Evolutionary conservation across 176 grass and related monocot genomes (phyloP), one percentile per base, ranked within the genome.

Genomic region (Ananas comosus): DNA sequence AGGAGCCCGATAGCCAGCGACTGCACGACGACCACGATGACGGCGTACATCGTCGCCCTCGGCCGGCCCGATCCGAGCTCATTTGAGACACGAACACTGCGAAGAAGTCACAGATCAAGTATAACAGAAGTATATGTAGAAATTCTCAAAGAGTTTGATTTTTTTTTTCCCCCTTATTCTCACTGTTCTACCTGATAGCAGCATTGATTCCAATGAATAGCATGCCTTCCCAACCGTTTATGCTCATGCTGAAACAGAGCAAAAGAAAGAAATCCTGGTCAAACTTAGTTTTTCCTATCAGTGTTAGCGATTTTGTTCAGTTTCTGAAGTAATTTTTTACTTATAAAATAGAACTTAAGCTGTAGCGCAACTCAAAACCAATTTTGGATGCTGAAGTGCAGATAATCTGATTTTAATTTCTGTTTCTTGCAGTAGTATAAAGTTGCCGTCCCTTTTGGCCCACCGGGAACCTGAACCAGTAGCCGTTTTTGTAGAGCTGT

Each of bases 151-250:
- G 33, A 42, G 33, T 42, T 7, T 6, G 33, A 42, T 42, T 42
- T 33, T 33, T 4, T 33, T 33, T 33, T 4, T 4, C 0, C 5
- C 5, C 33, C 33, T 42, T 42, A 4, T 42, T 42, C 54, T 59
- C 19, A 18, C 8, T 51, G 13, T 53, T 51, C 14, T 59, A 86
- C 85, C 85, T 82, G 74, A 86, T 72, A 0, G 88, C 88, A 1
- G 83, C 70, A 63, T 86, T 91, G 1, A 91, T 27, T 10, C 88
- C 88, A n/a, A 86, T 83, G 77, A 91, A 91, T 19, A 91, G 12
- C 80, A 83, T 86, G 0, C 14, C 50, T 65, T 86, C 88, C 77
- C 80, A 91, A 2, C 88, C 88, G 69, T 86, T 83, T 48, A 91
- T 27, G 74, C 83, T 91, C 83, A 91, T 83, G 83, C 85, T 83